Conservation (phyloP, 116 monocot species). For the Zostera marina region DNA sequence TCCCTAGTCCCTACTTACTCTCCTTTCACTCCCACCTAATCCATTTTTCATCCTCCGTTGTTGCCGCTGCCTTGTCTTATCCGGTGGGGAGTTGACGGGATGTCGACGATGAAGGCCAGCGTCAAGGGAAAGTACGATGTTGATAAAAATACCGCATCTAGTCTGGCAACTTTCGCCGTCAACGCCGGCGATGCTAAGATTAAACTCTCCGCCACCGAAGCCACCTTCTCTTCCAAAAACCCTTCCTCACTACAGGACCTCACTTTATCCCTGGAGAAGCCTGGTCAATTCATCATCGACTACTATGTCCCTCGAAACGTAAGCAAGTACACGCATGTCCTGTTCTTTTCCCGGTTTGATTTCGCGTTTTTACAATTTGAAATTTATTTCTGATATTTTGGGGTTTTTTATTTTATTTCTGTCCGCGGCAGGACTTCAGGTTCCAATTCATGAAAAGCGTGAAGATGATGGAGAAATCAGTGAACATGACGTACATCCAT, state of each 20-base stretch:
- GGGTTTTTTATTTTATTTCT: neutral
- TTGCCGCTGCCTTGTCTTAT: neutral
- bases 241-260: constrained; percentile 19
- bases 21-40: neutral
- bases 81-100: neutral
- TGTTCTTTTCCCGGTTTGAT: neutral
- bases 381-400: neutral
- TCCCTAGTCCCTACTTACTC: neutral
- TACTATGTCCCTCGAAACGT: constrained; percentile 54
- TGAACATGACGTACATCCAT: constrained; percentile 72
- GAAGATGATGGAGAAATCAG: constrained; percentile 35
- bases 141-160: constrained; percentile 29
- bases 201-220: constrained; percentile 52
- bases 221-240: constrained; percentile 25
- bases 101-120: constrained; percentile 47
- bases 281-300: constrained; percentile 63
- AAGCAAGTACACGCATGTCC: neutral
- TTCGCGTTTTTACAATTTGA: neutral
- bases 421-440: constrained; percentile 40
- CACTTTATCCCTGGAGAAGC: constrained; percentile 52
- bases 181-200: constrained; percentile 46
- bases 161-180: constrained; percentile 22
- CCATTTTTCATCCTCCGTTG: neutral
- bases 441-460: constrained; percentile 89
- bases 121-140: constrained; percentile 55